Evolutionary conservation across 2,329 filamentous ascomycete species (phyloP).

Genomic region (Zasmidium angulare): DNA sequence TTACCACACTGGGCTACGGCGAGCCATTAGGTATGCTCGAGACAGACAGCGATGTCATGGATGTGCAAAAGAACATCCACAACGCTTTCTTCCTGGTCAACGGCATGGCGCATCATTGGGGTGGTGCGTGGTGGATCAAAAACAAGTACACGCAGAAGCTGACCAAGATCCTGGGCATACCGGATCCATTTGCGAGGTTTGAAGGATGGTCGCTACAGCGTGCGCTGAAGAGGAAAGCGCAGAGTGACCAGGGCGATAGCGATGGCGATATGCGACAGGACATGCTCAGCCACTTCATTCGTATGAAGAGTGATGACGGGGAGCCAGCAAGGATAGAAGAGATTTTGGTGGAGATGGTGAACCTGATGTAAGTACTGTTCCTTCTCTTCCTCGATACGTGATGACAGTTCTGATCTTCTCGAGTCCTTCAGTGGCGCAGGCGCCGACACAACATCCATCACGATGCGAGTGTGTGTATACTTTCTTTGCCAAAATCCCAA

Average conservation of each 20-base stretch:
- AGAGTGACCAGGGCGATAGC: no score
- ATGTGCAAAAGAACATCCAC: constrained; percentile 8
- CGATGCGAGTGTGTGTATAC: constrained; percentile 9
- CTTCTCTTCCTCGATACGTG: no score
- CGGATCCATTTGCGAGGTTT: constrained; percentile 8
- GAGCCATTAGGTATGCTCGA: constrained; percentile 18
- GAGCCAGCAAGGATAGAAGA: constrained; percentile 4
- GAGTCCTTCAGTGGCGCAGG: constrained; percentile 13
- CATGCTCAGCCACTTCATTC: constrained; percentile 18
- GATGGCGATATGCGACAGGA: no score
- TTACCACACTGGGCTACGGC: constrained; percentile 51
- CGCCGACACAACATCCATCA: constrained; percentile 15
- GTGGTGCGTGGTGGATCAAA: constrained; percentile 9
- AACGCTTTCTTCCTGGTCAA: constrained; percentile 7
- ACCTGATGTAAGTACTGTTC: constrained; percentile 12
- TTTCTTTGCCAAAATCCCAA: constrained; percentile 7
- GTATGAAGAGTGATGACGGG: constrained; percentile 8
- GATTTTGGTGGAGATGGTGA: constrained; percentile 13
- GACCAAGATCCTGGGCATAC: background rate
- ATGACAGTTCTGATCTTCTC: no score
- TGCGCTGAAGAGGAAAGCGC: constrained; percentile 1
- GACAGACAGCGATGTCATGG: constrained; percentile 11
- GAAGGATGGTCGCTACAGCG: constrained; percentile 17
- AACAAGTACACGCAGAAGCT: constrained; percentile 8
- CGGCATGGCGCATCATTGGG: constrained; percentile 15